These are phyloP conservation scores for Chrysanthemum lavandulifolium DNA, from an alignment of 129 eudicot genomes.

Conservation along the genomic window DNA sequence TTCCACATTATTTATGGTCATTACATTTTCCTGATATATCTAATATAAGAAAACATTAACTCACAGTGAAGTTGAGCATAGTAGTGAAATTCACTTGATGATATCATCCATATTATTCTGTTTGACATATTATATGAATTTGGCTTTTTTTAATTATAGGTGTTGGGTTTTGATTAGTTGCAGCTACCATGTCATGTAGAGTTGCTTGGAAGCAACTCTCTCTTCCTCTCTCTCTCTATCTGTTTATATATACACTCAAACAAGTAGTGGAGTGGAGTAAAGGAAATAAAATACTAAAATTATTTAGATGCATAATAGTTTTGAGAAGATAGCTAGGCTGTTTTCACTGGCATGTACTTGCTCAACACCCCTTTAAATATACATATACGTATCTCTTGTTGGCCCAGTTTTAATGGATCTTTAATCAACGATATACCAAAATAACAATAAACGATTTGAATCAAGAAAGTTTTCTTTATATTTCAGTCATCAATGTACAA, in stretches of 20 bases:
- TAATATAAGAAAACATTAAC: background rate
- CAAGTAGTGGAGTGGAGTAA: slow-evolving; percentile 39
- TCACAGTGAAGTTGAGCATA: background rate
- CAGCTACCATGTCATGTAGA: slow-evolving; percentile 50
- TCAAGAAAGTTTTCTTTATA: too few relatives aligned
- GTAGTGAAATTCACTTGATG: slow-evolving; percentile 7
- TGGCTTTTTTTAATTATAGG: slow-evolving; percentile 18
- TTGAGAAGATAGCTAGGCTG: slow-evolving; percentile 18
- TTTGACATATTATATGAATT: slow-evolving; percentile 1
- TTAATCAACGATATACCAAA: too few relatives aligned
- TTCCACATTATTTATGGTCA: too few relatives aligned
- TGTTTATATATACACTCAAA: slow-evolving; percentile 22
- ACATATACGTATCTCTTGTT: background rate
- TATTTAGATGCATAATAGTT: slow-evolving; percentile 18
- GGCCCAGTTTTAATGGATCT: too few relatives aligned
- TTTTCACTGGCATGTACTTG: slow-evolving; percentile 26
- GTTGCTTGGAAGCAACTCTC: slow-evolving; percentile 51
- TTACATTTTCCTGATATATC: background rate
- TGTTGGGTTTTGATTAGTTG: slow-evolving; percentile 33
- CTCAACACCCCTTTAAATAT: background rate
- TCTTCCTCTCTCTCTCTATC: slow-evolving; percentile 8
- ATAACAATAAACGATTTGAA: too few relatives aligned
- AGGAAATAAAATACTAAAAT: slow-evolving; percentile 23
- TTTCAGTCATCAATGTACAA: too few relatives aligned
- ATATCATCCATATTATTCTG: slow-evolving; percentile 18